Evolutionary conservation across 306 rosid species (phyloP).

Genomic region (Benincasa hispida): DNA sequence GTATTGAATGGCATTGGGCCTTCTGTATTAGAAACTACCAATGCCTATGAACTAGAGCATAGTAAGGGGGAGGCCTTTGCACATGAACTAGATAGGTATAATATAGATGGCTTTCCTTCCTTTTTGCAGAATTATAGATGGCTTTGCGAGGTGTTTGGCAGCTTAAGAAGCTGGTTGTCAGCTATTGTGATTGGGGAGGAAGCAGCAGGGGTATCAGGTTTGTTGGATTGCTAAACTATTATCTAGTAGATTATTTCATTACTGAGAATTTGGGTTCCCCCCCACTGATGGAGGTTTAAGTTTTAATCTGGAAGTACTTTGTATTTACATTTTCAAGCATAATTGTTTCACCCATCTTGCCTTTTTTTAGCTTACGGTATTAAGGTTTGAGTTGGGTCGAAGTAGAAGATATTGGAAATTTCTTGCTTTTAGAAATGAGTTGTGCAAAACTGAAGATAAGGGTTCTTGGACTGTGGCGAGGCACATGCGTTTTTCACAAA

Average conservation of each 20-base stretch:
- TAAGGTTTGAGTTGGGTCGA: background rate
- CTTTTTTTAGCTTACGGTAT: background rate
- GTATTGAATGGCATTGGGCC: background rate
- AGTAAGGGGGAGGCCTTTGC: background rate
- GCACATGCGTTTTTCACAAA: background rate
- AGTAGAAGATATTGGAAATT: background rate
- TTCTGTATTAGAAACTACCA: background rate
- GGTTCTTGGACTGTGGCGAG: background rate
- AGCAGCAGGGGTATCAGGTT: conserved; percentile 89
- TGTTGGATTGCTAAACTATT: background rate
- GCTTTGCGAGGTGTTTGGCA: conserved; percentile 93
- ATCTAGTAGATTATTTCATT: background rate
- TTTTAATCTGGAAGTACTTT: background rate
- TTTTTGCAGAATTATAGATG: conserved; percentile 26
- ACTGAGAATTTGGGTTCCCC: background rate
- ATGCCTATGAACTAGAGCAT: background rate
- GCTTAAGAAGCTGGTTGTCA: conserved; percentile 63
- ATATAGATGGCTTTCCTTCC: background rate
- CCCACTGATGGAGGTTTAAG: background rate
- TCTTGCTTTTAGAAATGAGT: background rate
- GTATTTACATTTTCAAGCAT: background rate
- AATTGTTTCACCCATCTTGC: background rate
- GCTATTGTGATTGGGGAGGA: conserved; percentile 80
- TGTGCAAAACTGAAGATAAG: background rate
- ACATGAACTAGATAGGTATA: background rate